Percentiles rank a stretch among this genome's conserved stretches.
phyloP scores from a whole-genome alignment of 306 rosid genomes.

The Quercus rubra region DNA sequence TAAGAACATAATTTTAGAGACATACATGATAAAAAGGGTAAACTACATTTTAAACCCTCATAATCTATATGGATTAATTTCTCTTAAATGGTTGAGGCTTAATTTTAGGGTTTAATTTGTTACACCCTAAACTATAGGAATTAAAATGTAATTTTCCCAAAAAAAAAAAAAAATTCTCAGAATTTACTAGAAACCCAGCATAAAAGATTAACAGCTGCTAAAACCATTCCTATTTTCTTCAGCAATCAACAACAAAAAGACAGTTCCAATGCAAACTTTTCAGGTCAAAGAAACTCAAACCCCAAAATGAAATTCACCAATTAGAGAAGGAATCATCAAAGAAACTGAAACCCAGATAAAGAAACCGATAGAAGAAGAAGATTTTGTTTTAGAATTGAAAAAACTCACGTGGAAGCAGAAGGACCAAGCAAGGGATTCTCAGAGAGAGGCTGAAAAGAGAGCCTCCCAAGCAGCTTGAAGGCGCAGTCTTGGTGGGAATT shows the following conservation, averaged over 20 bases:
- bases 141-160: too few relatives aligned
- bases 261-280: neutral
- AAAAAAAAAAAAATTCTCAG: neutral
- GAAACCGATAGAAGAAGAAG: neutral
- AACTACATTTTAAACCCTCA: too few relatives aligned
- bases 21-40: neutral
- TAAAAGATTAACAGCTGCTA: neutral
- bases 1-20: neutral
- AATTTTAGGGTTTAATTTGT: too few relatives aligned
- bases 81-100: too few relatives aligned
- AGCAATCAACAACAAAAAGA: neutral
- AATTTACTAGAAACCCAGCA: neutral
- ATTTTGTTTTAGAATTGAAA: neutral
- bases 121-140: too few relatives aligned
- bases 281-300: neutral
- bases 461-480: constrained; percentile 54
- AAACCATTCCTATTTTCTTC: neutral
- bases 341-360: neutral
- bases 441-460: constrained; percentile 78
- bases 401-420: constrained; percentile 77
- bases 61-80: too few relatives aligned
- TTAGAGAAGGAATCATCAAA: neutral
- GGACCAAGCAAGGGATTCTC: constrained; percentile 95
- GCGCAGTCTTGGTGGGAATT: constrained; percentile 71
- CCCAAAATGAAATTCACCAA: neutral